These are phyloP conservation scores for Hypoxylon perforatum DNA, from an alignment of 495 filamentous ascomycete species.

Conservation along the genomic window DNA sequence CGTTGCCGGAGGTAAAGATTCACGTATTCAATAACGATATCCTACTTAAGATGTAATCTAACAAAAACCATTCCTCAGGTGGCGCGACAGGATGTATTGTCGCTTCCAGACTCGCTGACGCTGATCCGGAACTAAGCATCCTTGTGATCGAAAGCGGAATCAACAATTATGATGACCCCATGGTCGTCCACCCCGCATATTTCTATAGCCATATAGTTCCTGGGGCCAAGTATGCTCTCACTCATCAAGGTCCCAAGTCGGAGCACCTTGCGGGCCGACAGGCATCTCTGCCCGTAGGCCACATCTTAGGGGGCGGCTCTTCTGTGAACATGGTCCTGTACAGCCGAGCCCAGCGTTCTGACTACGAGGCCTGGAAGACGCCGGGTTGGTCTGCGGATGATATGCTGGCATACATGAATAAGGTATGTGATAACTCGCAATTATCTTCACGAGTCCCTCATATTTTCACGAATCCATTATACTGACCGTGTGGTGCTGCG, in stretches of 20 bases:
- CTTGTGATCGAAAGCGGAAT: constrained; percentile 62
- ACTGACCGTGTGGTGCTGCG: neutral
- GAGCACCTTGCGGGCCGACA: constrained; percentile 57
- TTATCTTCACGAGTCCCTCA: neutral
- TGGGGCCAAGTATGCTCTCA: constrained; percentile 42
- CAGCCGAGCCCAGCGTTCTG: constrained; percentile 45
- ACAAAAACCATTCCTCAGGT: constrained; percentile 37
- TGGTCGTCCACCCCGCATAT: constrained; percentile 56
- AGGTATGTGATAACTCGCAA: constrained; percentile 48
- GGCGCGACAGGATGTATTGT: constrained; percentile 62
- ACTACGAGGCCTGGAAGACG: constrained; percentile 61
- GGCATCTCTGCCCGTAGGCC: constrained; percentile 58
- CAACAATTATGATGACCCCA: constrained; percentile 59
- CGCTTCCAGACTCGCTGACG: constrained; percentile 60
- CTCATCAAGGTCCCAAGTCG: constrained; percentile 45
- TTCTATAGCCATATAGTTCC: constrained; percentile 48
- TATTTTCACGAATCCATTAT: neutral
- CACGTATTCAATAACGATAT: neutral
- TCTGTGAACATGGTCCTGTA: constrained; percentile 66
- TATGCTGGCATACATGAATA: constrained; percentile 60
- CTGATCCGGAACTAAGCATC: constrained; percentile 62
- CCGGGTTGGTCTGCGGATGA: constrained; percentile 63
- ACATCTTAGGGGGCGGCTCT: constrained; percentile 65
- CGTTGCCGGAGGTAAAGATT: constrained; percentile 46
- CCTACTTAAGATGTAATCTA: constrained; percentile 4